Evolutionary conservation across 2,329 filamentous ascomycete genomes (phyloP).

Genomic region (Beauveria sp.): DNA sequence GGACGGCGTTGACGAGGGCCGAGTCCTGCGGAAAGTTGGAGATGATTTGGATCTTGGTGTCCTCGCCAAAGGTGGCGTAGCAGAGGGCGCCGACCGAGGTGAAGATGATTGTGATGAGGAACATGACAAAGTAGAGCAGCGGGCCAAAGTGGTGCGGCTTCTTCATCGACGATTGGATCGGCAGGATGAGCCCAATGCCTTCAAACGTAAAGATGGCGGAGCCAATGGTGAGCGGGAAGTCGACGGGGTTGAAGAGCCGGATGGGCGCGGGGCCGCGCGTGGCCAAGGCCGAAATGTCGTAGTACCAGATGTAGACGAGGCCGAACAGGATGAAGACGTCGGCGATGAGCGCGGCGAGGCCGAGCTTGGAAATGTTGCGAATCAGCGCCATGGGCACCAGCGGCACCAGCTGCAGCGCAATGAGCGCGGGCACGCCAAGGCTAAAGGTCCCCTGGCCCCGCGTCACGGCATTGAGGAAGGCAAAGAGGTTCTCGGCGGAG

Average conservation of each 20-base stretch:
- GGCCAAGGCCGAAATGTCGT: slow-evolving; percentile 52
- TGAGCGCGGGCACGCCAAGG: slow-evolving; percentile 46
- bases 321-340: slow-evolving; percentile 67
- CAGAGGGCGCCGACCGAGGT: slow-evolving; percentile 65
- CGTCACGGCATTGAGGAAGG: slow-evolving; percentile 58
- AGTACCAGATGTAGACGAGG: slow-evolving; percentile 66
- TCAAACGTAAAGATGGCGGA: slow-evolving; percentile 73
- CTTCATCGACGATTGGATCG: slow-evolving; percentile 70
- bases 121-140: slow-evolving; percentile 62
- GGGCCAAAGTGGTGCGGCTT: slow-evolving; percentile 59
- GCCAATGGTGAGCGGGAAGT: slow-evolving; percentile 64
- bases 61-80: slow-evolving; percentile 64
- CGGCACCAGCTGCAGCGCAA: slow-evolving; percentile 56
- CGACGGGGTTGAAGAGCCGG: slow-evolving; percentile 60
- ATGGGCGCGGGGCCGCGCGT: slow-evolving; percentile 51
- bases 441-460: slow-evolving; percentile 41
- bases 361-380: slow-evolving; percentile 68
- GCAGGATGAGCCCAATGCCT: slow-evolving; percentile 68
- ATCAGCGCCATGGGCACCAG: slow-evolving; percentile 63
- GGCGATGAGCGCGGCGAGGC: slow-evolving; percentile 59
- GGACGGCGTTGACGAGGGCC: slow-evolving; percentile 66
- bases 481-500: slow-evolving; percentile 63
- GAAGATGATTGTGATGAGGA: slow-evolving; percentile 65
- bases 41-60: slow-evolving; percentile 66
- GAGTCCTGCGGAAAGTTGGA: slow-evolving; percentile 66